phyloP scores from a whole-genome alignment of 768 basidiomycete species.

The Macrocybe gigantea region DNA sequence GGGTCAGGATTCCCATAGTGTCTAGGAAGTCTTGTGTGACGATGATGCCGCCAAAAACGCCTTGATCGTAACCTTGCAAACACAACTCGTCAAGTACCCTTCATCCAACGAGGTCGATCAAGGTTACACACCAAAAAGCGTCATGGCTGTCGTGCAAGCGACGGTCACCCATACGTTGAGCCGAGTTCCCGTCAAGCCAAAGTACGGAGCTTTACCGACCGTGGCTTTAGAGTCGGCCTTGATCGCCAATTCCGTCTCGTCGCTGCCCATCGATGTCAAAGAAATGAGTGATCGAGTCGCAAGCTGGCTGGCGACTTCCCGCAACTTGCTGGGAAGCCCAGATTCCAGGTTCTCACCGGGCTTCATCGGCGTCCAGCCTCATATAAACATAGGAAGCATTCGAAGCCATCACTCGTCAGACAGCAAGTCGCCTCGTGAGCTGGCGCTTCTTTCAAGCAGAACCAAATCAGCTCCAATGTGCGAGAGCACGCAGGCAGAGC shows the following conservation, averaged over 20 bases:
- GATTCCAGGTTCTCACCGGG: no score
- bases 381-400: slow-evolving; percentile 13
- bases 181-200: slow-evolving; percentile 37
- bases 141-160: slow-evolving; percentile 47
- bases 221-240: no score
- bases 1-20: slow-evolving; percentile 43
- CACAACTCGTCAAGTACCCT: background rate
- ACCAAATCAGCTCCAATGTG: no score
- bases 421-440: background rate
- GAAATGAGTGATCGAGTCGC: no score
- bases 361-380: slow-evolving; percentile 9
- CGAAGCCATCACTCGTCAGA: slow-evolving; percentile 8
- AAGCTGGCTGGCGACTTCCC: no score
- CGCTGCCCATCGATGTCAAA: no score
- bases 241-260: no score
- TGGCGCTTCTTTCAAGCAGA: background rate
- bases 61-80: slow-evolving; percentile 42
- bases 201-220: slow-evolving; percentile 25
- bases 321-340: no score
- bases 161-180: slow-evolving; percentile 44
- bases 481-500: no score
- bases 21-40: slow-evolving; percentile 40
- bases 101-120: background rate
- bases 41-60: slow-evolving; percentile 48
- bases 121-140: slow-evolving; percentile 34